Conservation (phyloP, 2,329 filamentous ascomycete genomes). For the Hirsutella rhossiliensis region DNA sequence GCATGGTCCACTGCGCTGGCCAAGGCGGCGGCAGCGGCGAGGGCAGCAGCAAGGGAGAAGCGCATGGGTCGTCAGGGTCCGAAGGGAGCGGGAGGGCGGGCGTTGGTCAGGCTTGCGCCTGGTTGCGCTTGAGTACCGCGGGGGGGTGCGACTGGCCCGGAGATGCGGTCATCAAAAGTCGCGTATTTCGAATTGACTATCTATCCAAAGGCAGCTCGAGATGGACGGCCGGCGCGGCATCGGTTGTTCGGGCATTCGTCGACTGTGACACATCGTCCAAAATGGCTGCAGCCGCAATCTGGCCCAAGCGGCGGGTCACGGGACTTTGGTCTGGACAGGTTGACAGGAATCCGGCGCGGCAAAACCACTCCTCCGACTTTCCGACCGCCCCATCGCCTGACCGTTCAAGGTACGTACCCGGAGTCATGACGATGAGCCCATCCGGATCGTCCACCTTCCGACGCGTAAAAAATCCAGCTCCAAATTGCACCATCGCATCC, state of each 20-base stretch:
- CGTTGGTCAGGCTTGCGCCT: neutral
- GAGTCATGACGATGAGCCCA: conserved; percentile 6
- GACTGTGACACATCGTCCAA: too few relatives aligned
- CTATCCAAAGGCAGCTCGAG: too few relatives aligned
- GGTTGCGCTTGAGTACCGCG: neutral
- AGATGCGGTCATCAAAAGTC: neutral
- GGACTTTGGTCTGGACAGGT: neutral
- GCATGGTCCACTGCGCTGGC: conserved; percentile 21
- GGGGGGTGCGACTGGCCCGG: neutral
- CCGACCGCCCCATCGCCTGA: neutral
- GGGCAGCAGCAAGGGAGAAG: conserved; percentile 13
- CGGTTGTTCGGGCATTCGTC: too few relatives aligned
- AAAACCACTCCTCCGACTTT: neutral
- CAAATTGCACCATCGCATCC: neutral
- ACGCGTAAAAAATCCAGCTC: neutral
- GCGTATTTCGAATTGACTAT: too few relatives aligned
- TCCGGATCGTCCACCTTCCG: conserved; percentile 13
- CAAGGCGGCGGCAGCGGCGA: conserved; percentile 23
- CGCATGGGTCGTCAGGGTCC: conserved; percentile 12
- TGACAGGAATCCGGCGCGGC: too few relatives aligned
- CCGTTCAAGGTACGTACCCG: neutral
- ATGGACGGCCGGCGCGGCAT: too few relatives aligned
- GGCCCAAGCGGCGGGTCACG: neutral
- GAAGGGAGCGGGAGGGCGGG: neutral
- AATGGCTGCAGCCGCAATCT: neutral